Evolutionary conservation across 192 early-diverging fungal genomes (phyloP).

Genomic region (Backusella psychrophila): DNA sequence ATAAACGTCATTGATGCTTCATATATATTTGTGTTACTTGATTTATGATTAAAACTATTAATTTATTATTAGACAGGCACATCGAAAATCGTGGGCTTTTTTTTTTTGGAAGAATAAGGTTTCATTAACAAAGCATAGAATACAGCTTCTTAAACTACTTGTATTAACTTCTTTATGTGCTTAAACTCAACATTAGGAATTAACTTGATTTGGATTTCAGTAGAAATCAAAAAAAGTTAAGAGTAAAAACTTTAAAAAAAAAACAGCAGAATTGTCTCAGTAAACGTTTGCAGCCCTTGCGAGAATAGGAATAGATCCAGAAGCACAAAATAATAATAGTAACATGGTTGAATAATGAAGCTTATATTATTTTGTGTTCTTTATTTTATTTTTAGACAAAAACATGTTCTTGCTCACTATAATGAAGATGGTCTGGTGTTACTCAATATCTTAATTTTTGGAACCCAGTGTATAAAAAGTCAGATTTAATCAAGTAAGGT

Average conservation of each 20-base stretch:
- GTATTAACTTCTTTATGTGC: background rate
- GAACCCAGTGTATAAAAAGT: background rate
- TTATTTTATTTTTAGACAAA: background rate
- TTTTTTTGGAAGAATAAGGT: background rate
- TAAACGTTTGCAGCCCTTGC: background rate
- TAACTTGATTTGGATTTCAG: background rate
- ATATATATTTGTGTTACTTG: background rate
- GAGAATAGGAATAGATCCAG: background rate
- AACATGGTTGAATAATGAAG: background rate
- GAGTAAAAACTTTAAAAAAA: background rate
- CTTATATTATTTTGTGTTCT: background rate
- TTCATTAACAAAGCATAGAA: background rate
- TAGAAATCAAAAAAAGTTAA: background rate
- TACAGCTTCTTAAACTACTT: background rate
- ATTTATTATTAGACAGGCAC: background rate
- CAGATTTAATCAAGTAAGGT: background rate
- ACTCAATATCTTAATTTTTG: background rate
- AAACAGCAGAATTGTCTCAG: background rate
- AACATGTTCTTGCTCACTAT: slow-evolving; percentile 1
- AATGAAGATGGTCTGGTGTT: slow-evolving; percentile 2
- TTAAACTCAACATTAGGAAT: background rate
- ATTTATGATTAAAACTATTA: background rate
- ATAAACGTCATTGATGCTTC: background rate
- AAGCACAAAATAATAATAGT: background rate
- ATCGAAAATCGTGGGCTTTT: background rate